Percentiles rank a stretch among this genome's conserved stretches.
phyloP scores from a whole-genome alignment of 441 rosid species.

The Gossypium gossypioides region DNA sequence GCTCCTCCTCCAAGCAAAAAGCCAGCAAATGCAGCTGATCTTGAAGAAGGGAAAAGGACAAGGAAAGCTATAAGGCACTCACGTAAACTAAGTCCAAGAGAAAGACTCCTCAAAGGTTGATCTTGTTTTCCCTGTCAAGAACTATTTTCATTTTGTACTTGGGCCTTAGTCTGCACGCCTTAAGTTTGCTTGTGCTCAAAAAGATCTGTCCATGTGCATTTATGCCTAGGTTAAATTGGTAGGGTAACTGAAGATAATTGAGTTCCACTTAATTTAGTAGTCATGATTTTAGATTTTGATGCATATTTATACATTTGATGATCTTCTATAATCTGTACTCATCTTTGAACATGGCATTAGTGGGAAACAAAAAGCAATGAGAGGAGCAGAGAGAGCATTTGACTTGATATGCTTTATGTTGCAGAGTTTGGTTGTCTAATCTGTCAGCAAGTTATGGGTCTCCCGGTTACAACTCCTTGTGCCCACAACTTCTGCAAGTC shows the following conservation, averaged over 20 bases:
- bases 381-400: not conserved
- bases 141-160: not conserved
- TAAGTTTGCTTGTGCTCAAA: not conserved
- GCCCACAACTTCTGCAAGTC: constrained; percentile 55
- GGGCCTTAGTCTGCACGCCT: not conserved
- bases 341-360: not conserved
- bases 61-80: constrained; percentile 23
- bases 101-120: constrained; percentile 43
- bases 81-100: constrained; percentile 15
- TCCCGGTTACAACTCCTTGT: constrained; percentile 52
- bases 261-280: not conserved
- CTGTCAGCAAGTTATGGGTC: constrained; percentile 38
- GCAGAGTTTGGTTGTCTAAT: constrained; percentile 47
- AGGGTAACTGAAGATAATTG: not conserved
- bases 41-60: constrained; percentile 23
- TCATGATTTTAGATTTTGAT: not conserved
- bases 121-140: not conserved
- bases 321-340: not conserved
- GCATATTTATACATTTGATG: not conserved
- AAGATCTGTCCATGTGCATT: not conserved
- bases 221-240: not conserved
- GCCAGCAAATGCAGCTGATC: constrained; percentile 15
- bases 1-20: constrained; percentile 45
- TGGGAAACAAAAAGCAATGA: not conserved
- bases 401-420: constrained; percentile 8